Evolutionary conservation across 257 asterid genomes (phyloP), one percentile per base, ranked within the genome.

Genomic region (Eustoma russellianum): DNA sequence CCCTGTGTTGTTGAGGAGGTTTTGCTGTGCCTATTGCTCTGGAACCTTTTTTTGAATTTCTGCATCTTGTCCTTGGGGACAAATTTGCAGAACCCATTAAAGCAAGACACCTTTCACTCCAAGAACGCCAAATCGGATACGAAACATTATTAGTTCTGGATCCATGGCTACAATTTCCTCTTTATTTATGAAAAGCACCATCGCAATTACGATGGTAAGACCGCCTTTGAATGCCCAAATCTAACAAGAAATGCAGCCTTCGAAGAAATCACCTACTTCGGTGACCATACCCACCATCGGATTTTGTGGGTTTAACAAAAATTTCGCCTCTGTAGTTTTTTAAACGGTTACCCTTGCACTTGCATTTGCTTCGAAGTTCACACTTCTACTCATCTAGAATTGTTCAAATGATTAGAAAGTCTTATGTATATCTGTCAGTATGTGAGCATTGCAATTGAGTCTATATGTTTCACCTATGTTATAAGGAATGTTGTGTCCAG

Each of bases 131-230:
- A 2, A 82, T 52, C 0, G 83, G 90, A 41, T 77, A 85, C 0
- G 85, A 71, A 14, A 86, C 62, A 13, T 69, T 68, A 17, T 49
- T 57, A 18, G 62, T 9, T 1, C 55, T 67, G 9, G 80, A 59
- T 1, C 57, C 57, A 69, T 83, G 87, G 9, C 73, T 15, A 62
- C 87, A 80, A 41, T 57, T 55, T 14, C 70, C 78, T 41, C 61
- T 66, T 5, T 80, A 70, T 48, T 74, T 59, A 53, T 83, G 94
- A 6, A 83, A 64, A 6, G 79, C 86, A 50, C 94, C 80, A 60
- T 69, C 33, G 55, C 94, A 83, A 62, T 78, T 76, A 33, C 73
- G 71, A 61, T 83, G 94, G 57, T 83, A 83, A 11, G 94, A 89
- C 41, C 89, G 68, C 51, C 76, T 73, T 46, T 70, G 60, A 8